Evolutionary conservation across 495 filamentous ascomycete genomes (phyloP).

Genomic region (Hyaloscypha variabilis): DNA sequence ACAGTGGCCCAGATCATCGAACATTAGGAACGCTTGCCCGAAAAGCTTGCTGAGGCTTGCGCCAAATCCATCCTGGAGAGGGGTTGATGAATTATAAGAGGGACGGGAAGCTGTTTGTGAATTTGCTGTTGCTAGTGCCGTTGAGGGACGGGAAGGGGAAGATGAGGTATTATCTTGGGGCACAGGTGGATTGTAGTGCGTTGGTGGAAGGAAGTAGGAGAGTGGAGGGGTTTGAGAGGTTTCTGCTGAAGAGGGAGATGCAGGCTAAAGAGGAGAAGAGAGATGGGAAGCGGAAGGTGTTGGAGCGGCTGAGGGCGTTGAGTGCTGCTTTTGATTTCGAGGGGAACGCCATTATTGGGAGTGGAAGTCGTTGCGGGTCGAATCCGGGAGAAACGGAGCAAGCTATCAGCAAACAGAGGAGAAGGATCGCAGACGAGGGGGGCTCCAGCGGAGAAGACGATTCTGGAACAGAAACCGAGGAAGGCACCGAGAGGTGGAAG

Average conservation of each 20-base stretch:
- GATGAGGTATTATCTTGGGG: slow-evolving; percentile 2
- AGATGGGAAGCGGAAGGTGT: not conserved
- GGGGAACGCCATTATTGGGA: too few relatives aligned
- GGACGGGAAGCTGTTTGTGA: slow-evolving; percentile 11
- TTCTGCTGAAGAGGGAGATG: not conserved
- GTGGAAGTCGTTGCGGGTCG: too few relatives aligned
- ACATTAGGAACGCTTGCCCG: too few relatives aligned
- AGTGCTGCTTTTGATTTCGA: slow-evolving; percentile 10
- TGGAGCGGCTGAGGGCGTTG: slow-evolving; percentile 1
- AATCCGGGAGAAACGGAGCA: too few relatives aligned
- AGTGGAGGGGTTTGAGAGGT: slow-evolving; percentile 11
- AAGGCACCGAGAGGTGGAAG: too few relatives aligned
- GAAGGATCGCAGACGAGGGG: too few relatives aligned
- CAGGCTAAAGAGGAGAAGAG: not conserved
- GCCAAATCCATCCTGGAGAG: too few relatives aligned
- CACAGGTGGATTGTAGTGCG: slow-evolving; percentile 7
- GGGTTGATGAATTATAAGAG: slow-evolving; percentile 9
- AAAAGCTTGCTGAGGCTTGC: too few relatives aligned
- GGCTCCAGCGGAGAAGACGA: too few relatives aligned
- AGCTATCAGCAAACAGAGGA: too few relatives aligned
- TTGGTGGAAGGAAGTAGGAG: slow-evolving; percentile 4
- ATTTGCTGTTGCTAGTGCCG: slow-evolving; percentile 13
- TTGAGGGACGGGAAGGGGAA: slow-evolving; percentile 8
- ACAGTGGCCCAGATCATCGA: too few relatives aligned
- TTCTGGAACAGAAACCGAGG: too few relatives aligned